Evolutionary conservation across 2,329 filamentous ascomycete genomes (phyloP).

Genomic region (Phoma sp.): DNA sequence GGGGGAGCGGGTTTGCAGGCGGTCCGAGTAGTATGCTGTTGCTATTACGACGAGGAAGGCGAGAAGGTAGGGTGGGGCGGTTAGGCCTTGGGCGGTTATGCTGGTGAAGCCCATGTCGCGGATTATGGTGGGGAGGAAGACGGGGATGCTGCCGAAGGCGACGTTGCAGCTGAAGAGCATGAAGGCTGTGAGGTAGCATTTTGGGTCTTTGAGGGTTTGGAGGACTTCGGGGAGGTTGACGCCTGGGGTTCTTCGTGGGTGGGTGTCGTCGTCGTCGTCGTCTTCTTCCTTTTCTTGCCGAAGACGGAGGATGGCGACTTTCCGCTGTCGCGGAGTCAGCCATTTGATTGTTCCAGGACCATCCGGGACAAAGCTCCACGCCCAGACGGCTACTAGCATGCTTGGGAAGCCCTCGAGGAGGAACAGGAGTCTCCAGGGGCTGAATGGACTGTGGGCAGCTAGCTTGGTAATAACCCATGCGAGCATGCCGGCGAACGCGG

Average conservation of each 20-base stretch:
- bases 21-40: slow-evolving; percentile 77
- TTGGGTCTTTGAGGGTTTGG: slow-evolving; percentile 69
- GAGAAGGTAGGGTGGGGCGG: slow-evolving; percentile 80
- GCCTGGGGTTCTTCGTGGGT: slow-evolving; percentile 32
- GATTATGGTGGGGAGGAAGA: slow-evolving; percentile 85
- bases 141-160: slow-evolving; percentile 85
- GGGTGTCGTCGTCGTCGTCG: slow-evolving; percentile 39
- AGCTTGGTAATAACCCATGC: slow-evolving; percentile 80
- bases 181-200: slow-evolving; percentile 75
- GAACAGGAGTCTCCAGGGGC: slow-evolving; percentile 86
- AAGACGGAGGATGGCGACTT: slow-evolving; percentile 75
- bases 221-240: slow-evolving; percentile 66
- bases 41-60: slow-evolving; percentile 76
- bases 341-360: slow-evolving; percentile 62
- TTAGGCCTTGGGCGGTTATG: slow-evolving; percentile 75
- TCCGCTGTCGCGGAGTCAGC: slow-evolving; percentile 56
- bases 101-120: slow-evolving; percentile 75
- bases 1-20: slow-evolving; percentile 65
- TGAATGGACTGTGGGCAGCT: slow-evolving; percentile 70
- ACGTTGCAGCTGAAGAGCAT: slow-evolving; percentile 92
- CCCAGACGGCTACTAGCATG: slow-evolving; percentile 74
- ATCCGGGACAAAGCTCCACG: slow-evolving; percentile 80
- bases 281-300: slow-evolving; percentile 57
- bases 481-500: slow-evolving; percentile 76
- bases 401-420: slow-evolving; percentile 86